These are phyloP conservation scores for Moricandia moricandioides DNA, from an alignment of 345 rosid species.

Conservation along the genomic window DNA sequence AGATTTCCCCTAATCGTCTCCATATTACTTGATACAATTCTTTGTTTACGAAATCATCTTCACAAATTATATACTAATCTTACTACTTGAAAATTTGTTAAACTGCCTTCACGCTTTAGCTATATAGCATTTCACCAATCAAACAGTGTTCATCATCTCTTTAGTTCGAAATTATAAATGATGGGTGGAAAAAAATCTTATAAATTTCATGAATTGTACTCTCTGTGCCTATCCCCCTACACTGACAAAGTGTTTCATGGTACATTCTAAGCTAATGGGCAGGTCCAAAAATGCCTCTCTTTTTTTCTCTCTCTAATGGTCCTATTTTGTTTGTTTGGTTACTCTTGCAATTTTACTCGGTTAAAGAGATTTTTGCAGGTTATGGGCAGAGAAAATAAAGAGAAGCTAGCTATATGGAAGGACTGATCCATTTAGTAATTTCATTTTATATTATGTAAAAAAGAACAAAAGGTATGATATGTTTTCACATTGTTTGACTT, in stretches of 20 bases:
- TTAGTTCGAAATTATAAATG: neutral
- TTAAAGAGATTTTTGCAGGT: conserved; percentile 41
- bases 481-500: conserved; percentile 40
- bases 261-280: conserved; percentile 42
- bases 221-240: conserved; percentile 37
- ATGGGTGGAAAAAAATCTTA: conserved; percentile 28
- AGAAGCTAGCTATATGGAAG: conserved; percentile 40
- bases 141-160: conserved; percentile 19
- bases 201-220: conserved; percentile 40
- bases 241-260: conserved; percentile 42
- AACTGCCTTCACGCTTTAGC: conserved; percentile 2
- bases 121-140: conserved; percentile 20
- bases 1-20: neutral
- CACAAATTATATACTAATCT: neutral
- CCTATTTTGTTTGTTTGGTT: conserved; percentile 38
- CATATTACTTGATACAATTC: neutral
- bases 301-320: conserved; percentile 37
- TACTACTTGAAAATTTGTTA: conserved; percentile 6
- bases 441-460: neutral
- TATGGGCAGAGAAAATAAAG: conserved; percentile 40
- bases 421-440: conserved; percentile 24
- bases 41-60: conserved; percentile 6
- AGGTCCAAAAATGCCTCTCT: conserved; percentile 31
- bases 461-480: conserved; percentile 32
- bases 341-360: conserved; percentile 41